phyloP scores from a whole-genome alignment of 805 yeast species.

The Starmerella apis region DNA sequence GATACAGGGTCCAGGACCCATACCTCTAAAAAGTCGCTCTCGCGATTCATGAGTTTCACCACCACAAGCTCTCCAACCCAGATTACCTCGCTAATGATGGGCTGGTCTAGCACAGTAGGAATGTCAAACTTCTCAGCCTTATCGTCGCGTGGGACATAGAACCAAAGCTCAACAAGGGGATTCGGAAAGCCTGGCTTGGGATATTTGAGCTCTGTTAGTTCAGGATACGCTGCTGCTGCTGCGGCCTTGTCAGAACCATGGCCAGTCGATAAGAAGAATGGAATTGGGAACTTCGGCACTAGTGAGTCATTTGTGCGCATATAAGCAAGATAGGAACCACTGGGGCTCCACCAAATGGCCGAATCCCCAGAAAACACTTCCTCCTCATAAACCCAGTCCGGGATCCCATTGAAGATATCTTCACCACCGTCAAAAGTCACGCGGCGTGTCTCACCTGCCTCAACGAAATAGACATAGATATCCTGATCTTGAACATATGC shows the following conservation, averaged over 20 bases:
- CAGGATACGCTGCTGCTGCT: conserved; percentile 41
- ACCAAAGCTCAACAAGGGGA: conserved; percentile 50
- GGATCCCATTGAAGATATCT: conserved; percentile 70
- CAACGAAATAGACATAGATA: conserved; percentile 42
- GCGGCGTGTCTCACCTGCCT: conserved; percentile 33
- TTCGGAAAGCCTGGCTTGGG: conserved; percentile 78
- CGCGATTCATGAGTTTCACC: conserved; percentile 53
- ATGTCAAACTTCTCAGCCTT: conserved; percentile 15
- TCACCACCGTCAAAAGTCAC: conserved; percentile 62
- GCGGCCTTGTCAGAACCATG: background rate
- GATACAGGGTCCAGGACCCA: conserved; percentile 41
- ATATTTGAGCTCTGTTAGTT: conserved; percentile 51
- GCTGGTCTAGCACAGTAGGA: conserved; percentile 25
- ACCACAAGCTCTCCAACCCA: conserved; percentile 57
- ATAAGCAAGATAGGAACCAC: conserved; percentile 53
- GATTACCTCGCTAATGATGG: conserved; percentile 55
- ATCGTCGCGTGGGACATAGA: conserved; percentile 35
- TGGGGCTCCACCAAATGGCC: conserved; percentile 83
- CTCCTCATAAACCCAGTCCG: conserved; percentile 93
- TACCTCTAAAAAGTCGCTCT: conserved; percentile 53
- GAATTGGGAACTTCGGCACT: conserved; percentile 64
- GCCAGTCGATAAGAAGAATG: conserved; percentile 40
- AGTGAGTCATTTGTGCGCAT: conserved; percentile 60
- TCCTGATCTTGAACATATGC: conserved; percentile 63
- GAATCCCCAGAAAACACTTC: conserved; percentile 64